These are phyloP conservation scores for Debaryomycetaceae sp. DNA, from an alignment of 1,139 yeast genomes.

Conservation along the genomic window DNA sequence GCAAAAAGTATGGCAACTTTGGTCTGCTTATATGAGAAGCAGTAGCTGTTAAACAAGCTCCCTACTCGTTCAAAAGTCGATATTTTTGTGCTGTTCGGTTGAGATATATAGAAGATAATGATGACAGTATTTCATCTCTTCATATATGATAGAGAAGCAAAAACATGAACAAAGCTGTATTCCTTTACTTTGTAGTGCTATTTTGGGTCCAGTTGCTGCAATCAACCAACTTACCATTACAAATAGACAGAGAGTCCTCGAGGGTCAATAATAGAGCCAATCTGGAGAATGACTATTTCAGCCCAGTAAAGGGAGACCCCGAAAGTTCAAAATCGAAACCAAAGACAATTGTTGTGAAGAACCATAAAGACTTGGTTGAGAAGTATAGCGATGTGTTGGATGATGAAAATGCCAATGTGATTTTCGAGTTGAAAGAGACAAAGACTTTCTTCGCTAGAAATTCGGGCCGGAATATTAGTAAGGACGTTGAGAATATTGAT, in stretches of 20 bases:
- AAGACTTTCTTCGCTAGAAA: constrained; percentile 7
- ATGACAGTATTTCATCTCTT: no score
- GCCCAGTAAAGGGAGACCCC: background rate
- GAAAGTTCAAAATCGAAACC: background rate
- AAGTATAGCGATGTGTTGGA: constrained; percentile 1
- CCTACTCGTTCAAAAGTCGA: no score
- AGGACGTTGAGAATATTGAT: constrained; percentile 5
- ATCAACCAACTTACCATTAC: background rate
- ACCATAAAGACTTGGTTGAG: background rate
- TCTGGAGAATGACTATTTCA: background rate
- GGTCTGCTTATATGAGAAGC: background rate
- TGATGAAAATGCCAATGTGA: background rate
- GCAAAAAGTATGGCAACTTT: background rate
- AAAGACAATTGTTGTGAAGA: background rate
- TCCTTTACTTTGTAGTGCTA: background rate
- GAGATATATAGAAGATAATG: no score
- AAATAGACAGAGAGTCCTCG: no score
- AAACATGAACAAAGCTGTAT: background rate
- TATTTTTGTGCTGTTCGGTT: no score
- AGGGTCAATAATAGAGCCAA: background rate
- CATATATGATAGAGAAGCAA: no score
- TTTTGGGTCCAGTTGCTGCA: constrained; percentile 2
- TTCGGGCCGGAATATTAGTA: background rate
- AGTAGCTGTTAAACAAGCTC: no score
- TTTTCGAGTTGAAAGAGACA: constrained; percentile 9